Evolutionary conservation across 2,329 filamentous ascomycete species (phyloP), one percentile per base, ranked within the genome.

Genomic region (Chaetomium sp.): DNA sequence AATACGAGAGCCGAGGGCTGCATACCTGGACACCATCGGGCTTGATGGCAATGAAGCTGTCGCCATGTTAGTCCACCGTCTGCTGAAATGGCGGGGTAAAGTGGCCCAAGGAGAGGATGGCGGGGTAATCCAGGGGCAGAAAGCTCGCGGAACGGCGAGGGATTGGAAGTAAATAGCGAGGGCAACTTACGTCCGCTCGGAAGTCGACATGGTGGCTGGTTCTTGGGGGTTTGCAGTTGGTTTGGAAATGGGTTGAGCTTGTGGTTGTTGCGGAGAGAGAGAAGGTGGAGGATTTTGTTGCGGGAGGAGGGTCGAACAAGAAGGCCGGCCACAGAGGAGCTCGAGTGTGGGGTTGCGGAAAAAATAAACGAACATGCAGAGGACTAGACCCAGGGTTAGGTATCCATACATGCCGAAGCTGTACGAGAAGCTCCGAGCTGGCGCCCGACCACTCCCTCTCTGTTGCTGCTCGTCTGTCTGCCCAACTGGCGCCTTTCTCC

Each of bases 21-120:
- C 83, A 74, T 89, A 96, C 93, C 90, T 97, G 95, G 84, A 98
- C 95, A 81, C 95, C 95, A 84, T 98, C 95, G 75, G 94, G 95
- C 93, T 99, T 99, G 88, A 99, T 92, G 80, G 95, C 95, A 87
- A 98, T 98, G 91, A 98, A 98, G 85, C 94, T 98, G 77, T 67
- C 59, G 53, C n/a, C 10, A 51, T 47, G 65, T 72, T 53, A 67
- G 64, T 49, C 12, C 31, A 27, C 60, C 71, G 53, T 69, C 23
- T n/a, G 23, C 38, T 29, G 21, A 59, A 49, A 69, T 63, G 63
- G 66, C 66, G 68, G 65, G 66, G 69, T 67, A 69, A 64, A 58
- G 57, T 23, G 16, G 19, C 33, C 29, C 47, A 25, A 31, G 51
- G 29, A 45, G 58, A 13, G 29, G 53, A 67, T 61, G 67, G 65